A percentile compares a stretch with the other conserved stretches of the same genome.
These are phyloP conservation scores for Volvox reticuliferus DNA, from an alignment of 139 green algal genomes.

Conservation along the genomic window DNA sequence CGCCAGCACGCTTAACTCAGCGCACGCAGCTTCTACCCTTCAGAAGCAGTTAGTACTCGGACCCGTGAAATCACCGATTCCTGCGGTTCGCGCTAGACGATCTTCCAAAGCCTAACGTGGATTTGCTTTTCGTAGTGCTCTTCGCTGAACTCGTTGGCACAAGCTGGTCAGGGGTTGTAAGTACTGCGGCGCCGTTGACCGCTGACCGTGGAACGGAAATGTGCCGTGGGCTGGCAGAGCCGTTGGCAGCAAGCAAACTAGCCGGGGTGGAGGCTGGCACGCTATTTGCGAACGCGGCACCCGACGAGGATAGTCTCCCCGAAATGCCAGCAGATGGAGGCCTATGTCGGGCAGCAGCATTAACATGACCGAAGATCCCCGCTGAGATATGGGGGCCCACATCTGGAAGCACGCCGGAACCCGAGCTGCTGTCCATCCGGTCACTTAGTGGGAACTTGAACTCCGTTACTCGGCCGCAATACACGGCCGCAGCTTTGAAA, in stretches of 20 bases:
- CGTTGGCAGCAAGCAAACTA: not conserved
- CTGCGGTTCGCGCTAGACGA: conserved; percentile 8
- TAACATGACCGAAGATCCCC: not conserved
- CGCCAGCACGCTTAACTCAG: too few relatives aligned
- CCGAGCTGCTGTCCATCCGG: not conserved
- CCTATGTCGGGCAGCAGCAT: not conserved
- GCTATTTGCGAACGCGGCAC: not conserved
- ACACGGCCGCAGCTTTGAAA: conserved; percentile 13
- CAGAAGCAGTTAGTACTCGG: too few relatives aligned
- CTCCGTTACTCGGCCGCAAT: not conserved
- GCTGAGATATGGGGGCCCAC: not conserved
- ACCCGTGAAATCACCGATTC: not conserved
- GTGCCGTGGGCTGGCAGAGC: not conserved
- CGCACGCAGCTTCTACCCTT: too few relatives aligned
- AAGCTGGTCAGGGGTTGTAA: not conserved
- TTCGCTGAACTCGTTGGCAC: not conserved
- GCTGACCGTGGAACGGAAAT: not conserved
- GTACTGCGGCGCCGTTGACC: not conserved
- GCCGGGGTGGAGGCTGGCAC: not conserved
- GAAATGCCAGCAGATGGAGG: not conserved
- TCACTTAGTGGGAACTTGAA: conserved; percentile 13
- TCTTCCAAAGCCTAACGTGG: not conserved
- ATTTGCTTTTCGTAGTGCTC: not conserved
- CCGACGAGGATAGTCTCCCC: not conserved
- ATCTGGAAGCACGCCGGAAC: not conserved